Base-by-base conservation (phyloP, 164 flowering plant species). In the Aristolochia fimbriata region DNA sequence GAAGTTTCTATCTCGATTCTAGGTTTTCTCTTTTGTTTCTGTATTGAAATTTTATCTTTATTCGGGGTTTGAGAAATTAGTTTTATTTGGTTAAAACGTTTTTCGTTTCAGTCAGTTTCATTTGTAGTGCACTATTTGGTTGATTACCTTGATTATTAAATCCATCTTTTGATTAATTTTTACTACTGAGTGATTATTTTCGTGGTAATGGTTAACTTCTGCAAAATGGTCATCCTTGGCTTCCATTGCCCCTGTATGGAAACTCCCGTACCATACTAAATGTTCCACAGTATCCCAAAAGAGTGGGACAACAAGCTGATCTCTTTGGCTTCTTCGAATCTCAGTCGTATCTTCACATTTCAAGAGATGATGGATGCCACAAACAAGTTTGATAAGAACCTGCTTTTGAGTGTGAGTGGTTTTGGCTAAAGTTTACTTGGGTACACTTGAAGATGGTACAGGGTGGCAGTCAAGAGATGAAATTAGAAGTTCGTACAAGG, bases 311-410 rank as follows among this genome's bases (percentile, higher is more conserved):
- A 91, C 87, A 3, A 90, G 97, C 82, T 85, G 87, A 76, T 87
- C 57, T 91, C 97, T 0, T 68, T 86, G 45, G 78, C 80, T 47
- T 81, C 93, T 47, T 47, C 84, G 50, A 84, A 76, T 58, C 81
- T 83, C 41, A 94, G 96, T 10, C 73, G 92, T 24, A 21, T 76
- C 61, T 91, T 91, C 81, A 73, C 71, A 58, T 83, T 88, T 71
- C 87, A 81, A 62, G 96, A 88, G 70, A 91, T 91, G 87, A 85
- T n/a, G n/a, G n/a, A n/a, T n/a, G n/a, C n/a, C n/a, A n/a, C n/a
- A n/a, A n/a, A n/a, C n/a, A n/a, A n/a, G 55, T 91, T 91, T 59
- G 95, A 88, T 51, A 95, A 88, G 70, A 74, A 61, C 70, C 73
- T 79, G 57, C 80, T 91, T 57, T 85, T 91, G 15, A 96, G 96